Conservation (phyloP, 441 rosid genomes). For the Euphorbia schlechtendalii region DNA sequence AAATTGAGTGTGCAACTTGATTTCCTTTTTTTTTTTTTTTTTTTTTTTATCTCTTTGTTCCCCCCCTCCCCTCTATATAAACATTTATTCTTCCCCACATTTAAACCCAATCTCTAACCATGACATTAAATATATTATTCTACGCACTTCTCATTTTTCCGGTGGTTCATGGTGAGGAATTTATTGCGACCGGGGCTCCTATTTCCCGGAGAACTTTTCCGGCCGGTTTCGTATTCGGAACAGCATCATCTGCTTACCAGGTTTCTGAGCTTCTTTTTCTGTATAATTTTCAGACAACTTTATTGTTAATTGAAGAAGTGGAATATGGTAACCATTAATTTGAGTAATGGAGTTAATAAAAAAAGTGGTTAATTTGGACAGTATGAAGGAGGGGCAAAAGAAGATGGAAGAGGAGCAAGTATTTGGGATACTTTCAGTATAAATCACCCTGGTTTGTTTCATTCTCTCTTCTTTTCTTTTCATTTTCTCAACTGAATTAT, state of each 20-base stretch:
- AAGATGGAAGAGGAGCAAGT: constrained; percentile 46
- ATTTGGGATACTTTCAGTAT: constrained; percentile 41
- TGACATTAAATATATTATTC: not conserved
- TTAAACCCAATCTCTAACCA: not conserved
- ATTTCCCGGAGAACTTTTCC: constrained; percentile 10
- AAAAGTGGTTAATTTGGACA: no score
- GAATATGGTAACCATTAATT: no score
- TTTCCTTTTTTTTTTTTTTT: no score
- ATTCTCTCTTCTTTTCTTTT: not conserved
- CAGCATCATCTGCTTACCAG: constrained; percentile 19
- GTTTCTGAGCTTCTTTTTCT: not conserved
- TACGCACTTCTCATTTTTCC: not conserved
- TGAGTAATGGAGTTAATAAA: no score
- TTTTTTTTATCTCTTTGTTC: no score
- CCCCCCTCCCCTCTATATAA: no score
- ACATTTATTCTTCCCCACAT: no score
- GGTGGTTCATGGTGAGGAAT: constrained; percentile 1
- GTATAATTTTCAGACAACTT: no score
- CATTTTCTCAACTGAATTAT: no score
- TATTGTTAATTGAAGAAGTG: no score
- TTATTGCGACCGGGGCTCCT: not conserved
- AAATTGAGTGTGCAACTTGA: no score
- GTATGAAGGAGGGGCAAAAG: constrained; percentile 53
- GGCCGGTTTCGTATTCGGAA: constrained; percentile 6
- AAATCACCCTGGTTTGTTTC: not conserved